Base-by-base conservation (phyloP, 305 asterid genomes). In the Solanum hybrid region DNA sequence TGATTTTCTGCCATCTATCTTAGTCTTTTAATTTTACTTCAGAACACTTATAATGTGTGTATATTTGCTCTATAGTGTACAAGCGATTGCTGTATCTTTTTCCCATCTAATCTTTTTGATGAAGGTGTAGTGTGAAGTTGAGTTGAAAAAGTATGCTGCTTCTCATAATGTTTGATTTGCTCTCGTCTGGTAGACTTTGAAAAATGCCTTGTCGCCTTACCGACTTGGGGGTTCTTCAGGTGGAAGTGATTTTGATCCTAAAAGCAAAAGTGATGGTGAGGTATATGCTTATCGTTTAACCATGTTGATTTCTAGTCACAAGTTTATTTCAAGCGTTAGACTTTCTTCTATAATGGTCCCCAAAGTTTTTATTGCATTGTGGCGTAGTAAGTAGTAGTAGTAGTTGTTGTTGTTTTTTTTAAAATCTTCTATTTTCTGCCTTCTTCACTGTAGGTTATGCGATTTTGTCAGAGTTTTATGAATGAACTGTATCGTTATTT, bases 141-240 rank as follows among this genome's bases (percentile, higher is more conserved):
- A 85, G 73, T 85, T 79, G 89, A 40, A 77, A 66, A 79, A 27
- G 56, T 85, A 86, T 88, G 88, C 88, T 75, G 81, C 87, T 66
- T 91, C 86, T 93, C 90, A 92, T 71, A 51, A 81, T 89, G 79
- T 90, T 89, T 86, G 56, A 75, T 91, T 90, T 88, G 66, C 86
- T 89, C 88, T 89, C 92, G 88, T 82, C 88, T 82, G 92, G 92
- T 96, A 97, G 99, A 95, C 96, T 75, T 94, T 97, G 88, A 97
- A 95, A 94, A 96, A 96, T 94, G 99, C 99, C 13, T 93, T 97
- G 92, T 97, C 99, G 91, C 99, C 99, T 6, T 97, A 96, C 94
- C 94, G 98, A 89, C 96, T 97, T 77, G 99, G 99, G 73, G 99
- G 99, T 93, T 95, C 99, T 88, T 96, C 99, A 14, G 99, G 99